These are phyloP conservation scores for Ramaria rubella DNA, from an alignment of 768 basidiomycete species.

Conservation along the genomic window DNA sequence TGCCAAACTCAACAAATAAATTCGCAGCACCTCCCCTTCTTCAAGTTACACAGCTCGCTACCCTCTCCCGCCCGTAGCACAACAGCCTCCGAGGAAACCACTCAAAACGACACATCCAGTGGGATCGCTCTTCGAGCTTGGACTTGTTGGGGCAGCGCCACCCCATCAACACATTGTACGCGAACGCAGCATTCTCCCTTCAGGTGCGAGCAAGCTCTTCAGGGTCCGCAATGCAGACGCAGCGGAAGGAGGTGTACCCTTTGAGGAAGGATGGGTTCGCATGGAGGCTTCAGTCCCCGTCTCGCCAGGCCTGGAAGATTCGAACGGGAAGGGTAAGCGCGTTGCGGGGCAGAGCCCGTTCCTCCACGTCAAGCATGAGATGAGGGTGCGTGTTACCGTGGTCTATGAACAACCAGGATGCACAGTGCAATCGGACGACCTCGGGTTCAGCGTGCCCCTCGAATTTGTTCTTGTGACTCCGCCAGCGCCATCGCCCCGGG, in stretches of 20 bases:
- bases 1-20: not conserved
- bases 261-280: slow-evolving; percentile 42
- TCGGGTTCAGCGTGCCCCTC: slow-evolving; percentile 42
- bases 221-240: slow-evolving; percentile 28
- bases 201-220: slow-evolving; percentile 20
- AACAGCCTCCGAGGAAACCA: slow-evolving; percentile 60
- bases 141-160: slow-evolving; percentile 38
- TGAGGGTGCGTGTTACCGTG: slow-evolving; percentile 47
- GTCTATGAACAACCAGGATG: slow-evolving; percentile 40
- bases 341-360: slow-evolving; percentile 46
- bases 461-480: slow-evolving; percentile 41
- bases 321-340: slow-evolving; percentile 21
- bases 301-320: slow-evolving; percentile 19
- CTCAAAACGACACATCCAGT: slow-evolving; percentile 50
- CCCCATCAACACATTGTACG: slow-evolving; percentile 3
- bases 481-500: slow-evolving; percentile 12
- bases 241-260: slow-evolving; percentile 16
- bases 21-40: slow-evolving; percentile 36
- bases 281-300: slow-evolving; percentile 53
- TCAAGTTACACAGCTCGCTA: slow-evolving; percentile 37
- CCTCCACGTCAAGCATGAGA: slow-evolving; percentile 47
- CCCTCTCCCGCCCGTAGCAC: slow-evolving; percentile 47
- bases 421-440: slow-evolving; percentile 18
- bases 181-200: slow-evolving; percentile 16
- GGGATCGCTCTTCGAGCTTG: slow-evolving; percentile 42